phyloP scores from a whole-genome alignment of 179 eudicot species.

The Carnegiea gigantea region DNA sequence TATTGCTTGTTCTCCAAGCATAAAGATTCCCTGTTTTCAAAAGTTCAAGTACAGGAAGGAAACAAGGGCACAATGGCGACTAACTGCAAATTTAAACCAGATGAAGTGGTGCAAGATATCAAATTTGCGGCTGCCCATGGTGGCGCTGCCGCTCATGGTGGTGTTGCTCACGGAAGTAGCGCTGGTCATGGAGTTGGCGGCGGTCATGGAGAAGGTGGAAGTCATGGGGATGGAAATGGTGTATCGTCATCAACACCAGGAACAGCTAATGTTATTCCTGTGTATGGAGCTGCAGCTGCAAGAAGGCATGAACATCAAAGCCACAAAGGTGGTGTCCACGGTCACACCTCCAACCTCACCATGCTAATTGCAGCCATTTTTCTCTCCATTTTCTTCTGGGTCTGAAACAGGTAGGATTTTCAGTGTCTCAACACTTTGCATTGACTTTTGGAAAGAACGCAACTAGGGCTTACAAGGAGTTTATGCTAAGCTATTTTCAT shows the following conservation, averaged over 20 bases:
- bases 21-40: not conserved
- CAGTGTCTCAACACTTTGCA: not conserved
- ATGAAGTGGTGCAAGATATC: constrained; percentile 13
- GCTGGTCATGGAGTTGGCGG: not conserved
- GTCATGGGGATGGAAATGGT: constrained; percentile 19
- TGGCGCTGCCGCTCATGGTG: constrained; percentile 9
- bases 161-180: constrained; percentile 5
- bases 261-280: constrained; percentile 12
- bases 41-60: constrained; percentile 15
- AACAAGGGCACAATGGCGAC: constrained; percentile 1
- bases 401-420: constrained; percentile 10
- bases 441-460: not conserved
- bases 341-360: constrained; percentile 16
- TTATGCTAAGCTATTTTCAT: not conserved
- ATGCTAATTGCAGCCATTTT: constrained; percentile 15
- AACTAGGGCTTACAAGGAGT: not conserved
- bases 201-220: constrained; percentile 23
- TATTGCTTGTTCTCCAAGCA: not conserved
- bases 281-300: constrained; percentile 28
- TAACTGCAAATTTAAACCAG: constrained; percentile 11
- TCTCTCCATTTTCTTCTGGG: constrained; percentile 19
- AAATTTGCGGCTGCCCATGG: constrained; percentile 22
- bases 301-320: constrained; percentile 15
- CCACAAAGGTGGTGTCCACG: constrained; percentile 20
- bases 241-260: constrained; percentile 24